Evolutionary conservation across 768 basidiomycete genomes (phyloP).

Genomic region (Leccinum variicolor): DNA sequence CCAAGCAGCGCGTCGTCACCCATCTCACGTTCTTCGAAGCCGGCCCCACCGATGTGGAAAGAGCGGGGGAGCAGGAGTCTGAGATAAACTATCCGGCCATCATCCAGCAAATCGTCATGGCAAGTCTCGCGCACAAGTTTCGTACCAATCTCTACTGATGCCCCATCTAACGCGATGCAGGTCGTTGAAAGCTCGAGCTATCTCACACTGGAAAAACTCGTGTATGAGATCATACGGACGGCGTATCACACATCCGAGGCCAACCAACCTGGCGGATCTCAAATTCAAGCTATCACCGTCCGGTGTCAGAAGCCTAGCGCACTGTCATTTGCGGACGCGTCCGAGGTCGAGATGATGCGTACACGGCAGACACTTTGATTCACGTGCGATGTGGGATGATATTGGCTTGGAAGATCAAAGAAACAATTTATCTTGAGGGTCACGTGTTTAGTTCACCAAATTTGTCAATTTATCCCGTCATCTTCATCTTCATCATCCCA

Average conservation of each 20-base stretch:
- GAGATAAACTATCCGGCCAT: constrained; percentile 36
- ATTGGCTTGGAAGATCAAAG: background rate
- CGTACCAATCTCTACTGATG: background rate
- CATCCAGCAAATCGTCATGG: constrained; percentile 31
- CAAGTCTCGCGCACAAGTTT: constrained; percentile 2
- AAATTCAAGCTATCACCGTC: constrained; percentile 44
- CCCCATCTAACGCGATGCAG: background rate
- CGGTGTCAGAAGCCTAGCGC: constrained; percentile 70
- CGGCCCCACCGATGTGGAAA: constrained; percentile 2
- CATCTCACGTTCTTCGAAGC: constrained; percentile 47
- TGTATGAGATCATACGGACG: constrained; percentile 46
- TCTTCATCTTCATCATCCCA: background rate
- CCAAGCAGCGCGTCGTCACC: constrained; percentile 60
- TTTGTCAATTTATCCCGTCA: background rate
- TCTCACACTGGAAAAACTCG: constrained; percentile 22
- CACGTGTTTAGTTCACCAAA: background rate
- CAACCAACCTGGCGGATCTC: constrained; percentile 7
- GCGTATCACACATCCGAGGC: constrained; percentile 52
- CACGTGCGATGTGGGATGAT: too few relatives aligned
- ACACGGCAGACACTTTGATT: background rate
- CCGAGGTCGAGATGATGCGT: constrained; percentile 61
- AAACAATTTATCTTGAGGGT: background rate
- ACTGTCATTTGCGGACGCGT: constrained; percentile 60
- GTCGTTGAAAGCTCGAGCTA: constrained; percentile 8
- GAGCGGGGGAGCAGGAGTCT: background rate